Percentiles rank a stretch among this genome's conserved stretches.
Evolutionary conservation across 306 rosid species (phyloP).

Genomic region (Rosa multiflora): DNA sequence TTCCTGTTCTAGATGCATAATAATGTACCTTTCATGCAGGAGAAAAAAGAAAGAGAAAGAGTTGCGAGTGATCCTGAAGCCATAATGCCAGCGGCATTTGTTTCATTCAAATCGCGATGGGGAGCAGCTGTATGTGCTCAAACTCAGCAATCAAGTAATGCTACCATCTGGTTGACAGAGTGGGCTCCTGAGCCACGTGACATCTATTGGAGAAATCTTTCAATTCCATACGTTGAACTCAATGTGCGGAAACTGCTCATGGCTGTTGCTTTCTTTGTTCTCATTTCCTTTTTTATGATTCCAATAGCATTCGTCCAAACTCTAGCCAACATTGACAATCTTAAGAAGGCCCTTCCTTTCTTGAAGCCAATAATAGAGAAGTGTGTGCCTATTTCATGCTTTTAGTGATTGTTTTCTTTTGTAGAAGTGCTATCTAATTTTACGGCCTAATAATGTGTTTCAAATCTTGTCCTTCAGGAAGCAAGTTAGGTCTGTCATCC

Average conservation of each 20-base stretch:
- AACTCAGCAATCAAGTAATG: slow-evolving; percentile 80
- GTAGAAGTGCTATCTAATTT: neutral
- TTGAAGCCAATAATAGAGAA: slow-evolving; percentile 57
- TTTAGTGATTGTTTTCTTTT: neutral
- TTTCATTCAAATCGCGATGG: slow-evolving; percentile 86
- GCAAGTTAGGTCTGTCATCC: slow-evolving; percentile 58
- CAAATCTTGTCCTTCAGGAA: slow-evolving; percentile 48
- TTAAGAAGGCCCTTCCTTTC: slow-evolving; percentile 77
- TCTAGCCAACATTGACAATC: slow-evolving; percentile 80
- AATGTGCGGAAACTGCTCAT: slow-evolving; percentile 62
- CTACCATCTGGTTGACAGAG: slow-evolving; percentile 87
- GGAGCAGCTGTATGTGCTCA: slow-evolving; percentile 96
- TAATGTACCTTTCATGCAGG: slow-evolving; percentile 53
- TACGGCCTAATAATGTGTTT: slow-evolving; percentile 17
- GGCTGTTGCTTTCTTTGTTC: slow-evolving; percentile 50
- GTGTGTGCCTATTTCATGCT: slow-evolving; percentile 47
- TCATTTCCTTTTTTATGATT: slow-evolving; percentile 79
- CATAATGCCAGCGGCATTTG: slow-evolving; percentile 86
- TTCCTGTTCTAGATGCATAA: slow-evolving; percentile 8
- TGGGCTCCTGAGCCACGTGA: slow-evolving; percentile 98
- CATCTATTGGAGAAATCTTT: slow-evolving; percentile 78
- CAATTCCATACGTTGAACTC: slow-evolving; percentile 82
- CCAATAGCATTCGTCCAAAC: slow-evolving; percentile 93
- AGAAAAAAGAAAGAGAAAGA: slow-evolving; percentile 66
- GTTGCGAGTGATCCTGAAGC: slow-evolving; percentile 57